Base-by-base conservation (phyloP, 2,329 filamentous ascomycete species). In the Pestalotiopsis sp. region DNA sequence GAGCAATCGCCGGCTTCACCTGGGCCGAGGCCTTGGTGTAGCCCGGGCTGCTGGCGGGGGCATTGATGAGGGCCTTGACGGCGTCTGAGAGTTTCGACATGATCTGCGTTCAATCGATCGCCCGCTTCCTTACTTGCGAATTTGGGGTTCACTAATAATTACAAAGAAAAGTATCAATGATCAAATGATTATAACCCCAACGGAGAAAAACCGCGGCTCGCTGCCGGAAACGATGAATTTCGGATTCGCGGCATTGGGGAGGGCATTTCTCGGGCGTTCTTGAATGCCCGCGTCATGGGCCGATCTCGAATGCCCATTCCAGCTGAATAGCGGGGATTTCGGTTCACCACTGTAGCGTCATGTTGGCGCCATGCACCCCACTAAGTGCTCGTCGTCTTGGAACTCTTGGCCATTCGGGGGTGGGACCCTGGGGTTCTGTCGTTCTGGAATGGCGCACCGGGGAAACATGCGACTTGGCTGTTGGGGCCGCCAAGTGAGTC, bases 21-120 rank as follows among this genome's bases (percentile, higher is more conserved):
- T 87, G 84, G 13, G 83, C 80, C 36, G 92, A 87, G 2, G 92
- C 91, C 1, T 90, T 86, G 2, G 90, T 85, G 2, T 89, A 90
- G 64, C 89, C 88, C 0, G 92, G 90, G 1, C 87, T 85, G 58
- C 92, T 89, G 74, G 90, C 87, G 4, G 91, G 86, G 69, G 91
- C 88, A 75, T 92, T 92, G 81, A 95, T 91, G 71, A 95, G 87
- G 61, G 89, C 86, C 81, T 94, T 95, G 73, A 95, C 85, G 64
- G 88, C 82, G 1, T 87, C 84, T 1, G 92, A 92, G 23, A 95
- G 86, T 79, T 93, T 94, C 6, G 92, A 90, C 92, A 93, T 94
- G 73, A 14, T 75, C 80, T 69, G 58, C 57, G 39, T 52, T 17
- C 17, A 45, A 17, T 13, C 39, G 12, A 45, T 45, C 12, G 45